phyloP scores from a whole-genome alignment of 495 filamentous ascomycete species.

The Filosporella fistucella region DNA sequence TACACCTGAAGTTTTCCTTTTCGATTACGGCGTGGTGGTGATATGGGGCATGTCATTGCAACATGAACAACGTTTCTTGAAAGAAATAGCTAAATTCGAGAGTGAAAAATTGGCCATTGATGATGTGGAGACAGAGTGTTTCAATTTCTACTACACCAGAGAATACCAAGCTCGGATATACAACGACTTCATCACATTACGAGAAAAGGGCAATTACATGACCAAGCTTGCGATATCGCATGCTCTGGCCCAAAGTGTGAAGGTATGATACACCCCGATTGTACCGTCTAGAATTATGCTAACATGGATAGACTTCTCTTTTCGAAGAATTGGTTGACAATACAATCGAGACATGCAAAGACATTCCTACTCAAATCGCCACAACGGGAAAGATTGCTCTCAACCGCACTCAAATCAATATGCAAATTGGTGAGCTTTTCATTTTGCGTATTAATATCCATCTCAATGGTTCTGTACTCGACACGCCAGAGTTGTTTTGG shows the following conservation, averaged over 20 bases:
- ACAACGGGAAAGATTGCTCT: constrained; percentile 85
- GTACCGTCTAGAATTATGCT: constrained; percentile 1
- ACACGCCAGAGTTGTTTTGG: constrained; percentile 97
- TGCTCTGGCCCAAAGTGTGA: constrained; percentile 89
- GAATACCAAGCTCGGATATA: constrained; percentile 98
- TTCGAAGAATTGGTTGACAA: constrained; percentile 95
- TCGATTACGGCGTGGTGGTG: constrained; percentile 99
- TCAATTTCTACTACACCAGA: constrained; percentile 98
- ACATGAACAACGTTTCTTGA: constrained; percentile 83
- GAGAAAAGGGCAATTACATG: constrained; percentile 95
- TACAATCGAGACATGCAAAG: constrained; percentile 84
- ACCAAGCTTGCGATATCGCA: constrained; percentile 95
- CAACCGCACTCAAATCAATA: constrained; percentile 83
- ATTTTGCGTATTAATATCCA: constrained; percentile 97
- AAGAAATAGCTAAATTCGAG: constrained; percentile 95
- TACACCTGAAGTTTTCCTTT: constrained; percentile 91
- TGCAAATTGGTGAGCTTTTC: constrained; percentile 97
- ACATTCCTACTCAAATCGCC: constrained; percentile 86
- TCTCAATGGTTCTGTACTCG: constrained; percentile 93
- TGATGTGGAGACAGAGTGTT: constrained; percentile 91
- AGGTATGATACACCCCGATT: constrained; percentile 41
- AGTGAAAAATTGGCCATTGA: constrained; percentile 80
- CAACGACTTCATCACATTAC: constrained; percentile 94
- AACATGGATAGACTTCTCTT: constrained; percentile 67
- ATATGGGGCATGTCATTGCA: constrained; percentile 93